Conservation (phyloP, 352 stramenopile species). For the Pythium plurisporium region DNA sequence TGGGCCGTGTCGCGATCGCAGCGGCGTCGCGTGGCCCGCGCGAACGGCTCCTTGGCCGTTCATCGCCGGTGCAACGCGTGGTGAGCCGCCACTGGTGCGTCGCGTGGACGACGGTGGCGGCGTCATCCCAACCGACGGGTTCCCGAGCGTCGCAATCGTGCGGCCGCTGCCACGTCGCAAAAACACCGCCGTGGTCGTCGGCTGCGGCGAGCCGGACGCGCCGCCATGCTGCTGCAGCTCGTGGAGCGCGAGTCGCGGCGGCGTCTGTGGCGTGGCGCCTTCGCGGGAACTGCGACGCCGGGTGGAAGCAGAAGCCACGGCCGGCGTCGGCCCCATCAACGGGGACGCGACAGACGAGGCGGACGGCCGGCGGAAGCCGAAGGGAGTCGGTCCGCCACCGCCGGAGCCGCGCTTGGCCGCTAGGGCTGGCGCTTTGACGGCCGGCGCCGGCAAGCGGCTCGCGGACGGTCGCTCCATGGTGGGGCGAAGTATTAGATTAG, state of each 20-base stretch:
- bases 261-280: not conserved
- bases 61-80: not conserved
- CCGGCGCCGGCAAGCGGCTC: constrained; percentile 15
- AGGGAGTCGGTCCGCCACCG: not conserved
- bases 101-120: not conserved
- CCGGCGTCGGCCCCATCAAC: too few species aligned
- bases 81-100: constrained; percentile 10
- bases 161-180: constrained; percentile 14
- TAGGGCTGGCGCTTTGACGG: not conserved
- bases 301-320: too few species aligned
- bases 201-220: not conserved
- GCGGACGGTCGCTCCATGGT: constrained; percentile 1
- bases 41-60: not conserved
- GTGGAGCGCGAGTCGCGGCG: constrained; percentile 13
- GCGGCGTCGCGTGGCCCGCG: not conserved
- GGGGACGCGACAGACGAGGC: not conserved
- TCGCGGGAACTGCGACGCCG: not conserved
- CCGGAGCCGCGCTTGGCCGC: constrained; percentile 8
- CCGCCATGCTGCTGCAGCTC: constrained; percentile 10
- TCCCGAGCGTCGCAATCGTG: constrained; percentile 22
- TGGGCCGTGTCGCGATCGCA: not conserved
- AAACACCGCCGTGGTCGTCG: constrained; percentile 4
- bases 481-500: not conserved
- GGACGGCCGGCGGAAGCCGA: not conserved
- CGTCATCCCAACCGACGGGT: not conserved